Percentiles rank a stretch among this genome's conserved stretches.
These are phyloP conservation scores for Xylariomycetidae sp. DNA, from an alignment of 2,329 filamentous ascomycete species.

Conservation along the genomic window DNA sequence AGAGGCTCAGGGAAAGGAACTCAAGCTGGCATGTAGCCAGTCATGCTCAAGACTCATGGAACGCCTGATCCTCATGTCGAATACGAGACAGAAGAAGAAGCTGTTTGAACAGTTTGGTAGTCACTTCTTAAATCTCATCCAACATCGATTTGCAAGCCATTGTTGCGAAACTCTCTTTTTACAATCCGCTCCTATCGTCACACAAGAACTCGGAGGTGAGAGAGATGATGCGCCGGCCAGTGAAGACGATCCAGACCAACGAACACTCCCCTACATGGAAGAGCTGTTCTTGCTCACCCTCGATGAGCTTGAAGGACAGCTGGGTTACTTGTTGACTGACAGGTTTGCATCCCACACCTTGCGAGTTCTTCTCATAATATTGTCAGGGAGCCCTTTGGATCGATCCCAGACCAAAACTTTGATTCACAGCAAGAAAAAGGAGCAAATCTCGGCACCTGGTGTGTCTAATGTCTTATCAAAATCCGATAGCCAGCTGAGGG, in stretches of 20 bases:
- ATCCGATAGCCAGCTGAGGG: slow-evolving; percentile 38
- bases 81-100: slow-evolving; percentile 73
- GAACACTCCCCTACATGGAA: slow-evolving; percentile 67
- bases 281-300: slow-evolving; percentile 77
- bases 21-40: slow-evolving; percentile 94
- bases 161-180: slow-evolving; percentile 94
- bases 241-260: slow-evolving; percentile 39
- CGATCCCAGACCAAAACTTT: slow-evolving; percentile 64
- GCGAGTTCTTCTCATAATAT: slow-evolving; percentile 76
- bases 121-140: slow-evolving; percentile 84
- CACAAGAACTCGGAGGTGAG: slow-evolving; percentile 60
- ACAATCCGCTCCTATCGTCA: slow-evolving; percentile 73
- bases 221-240: slow-evolving; percentile 36
- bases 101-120: slow-evolving; percentile 81
- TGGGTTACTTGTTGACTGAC: slow-evolving; percentile 82
- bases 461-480: slow-evolving; percentile 46
- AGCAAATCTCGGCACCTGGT: slow-evolving; percentile 65
- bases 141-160: slow-evolving; percentile 95
- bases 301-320: slow-evolving; percentile 80
- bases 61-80: slow-evolving; percentile 78
- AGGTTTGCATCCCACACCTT: slow-evolving; percentile 86
- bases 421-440: slow-evolving; percentile 90
- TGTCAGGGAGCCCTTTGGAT: slow-evolving; percentile 78
- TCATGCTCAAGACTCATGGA: slow-evolving; percentile 93
- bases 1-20: slow-evolving; percentile 85